These are phyloP conservation scores for Mantamonas sphyraenae DNA, from an alignment of 78 protist genomes.

Conservation along the genomic window DNA sequence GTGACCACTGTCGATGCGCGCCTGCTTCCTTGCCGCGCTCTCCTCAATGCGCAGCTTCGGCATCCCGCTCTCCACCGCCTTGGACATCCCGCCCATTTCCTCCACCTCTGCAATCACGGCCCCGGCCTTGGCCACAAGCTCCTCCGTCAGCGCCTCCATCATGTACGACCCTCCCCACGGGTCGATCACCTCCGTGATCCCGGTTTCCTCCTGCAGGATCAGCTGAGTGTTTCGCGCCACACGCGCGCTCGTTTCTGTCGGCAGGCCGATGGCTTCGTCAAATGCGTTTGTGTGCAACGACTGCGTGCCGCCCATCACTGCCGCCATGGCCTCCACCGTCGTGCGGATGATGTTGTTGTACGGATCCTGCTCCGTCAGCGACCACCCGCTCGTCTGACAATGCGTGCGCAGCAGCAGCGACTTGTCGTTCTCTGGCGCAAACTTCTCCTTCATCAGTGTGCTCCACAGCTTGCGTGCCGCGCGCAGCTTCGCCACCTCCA, in stretches of 20 bases:
- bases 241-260: constrained; percentile 84
- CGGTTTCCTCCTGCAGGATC: constrained; percentile 77
- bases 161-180: constrained; percentile 94
- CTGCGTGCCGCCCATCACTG: constrained; percentile 95
- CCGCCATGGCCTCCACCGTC: constrained; percentile 97
- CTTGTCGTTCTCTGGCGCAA: constrained; percentile 71
- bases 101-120: constrained; percentile 42
- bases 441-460: constrained; percentile 58
- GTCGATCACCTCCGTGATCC: constrained; percentile 75
- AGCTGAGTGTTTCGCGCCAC: constrained; percentile 96
- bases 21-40: constrained; percentile 86
- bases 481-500: constrained; percentile 93
- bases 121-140: constrained; percentile 31
- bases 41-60: constrained; percentile 94
- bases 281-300: constrained; percentile 84
- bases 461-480: constrained; percentile 97
- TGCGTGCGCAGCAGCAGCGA: constrained; percentile 92
- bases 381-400: constrained; percentile 93
- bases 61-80: constrained; percentile 64
- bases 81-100: constrained; percentile 39
- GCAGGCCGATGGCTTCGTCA: constrained; percentile 94
- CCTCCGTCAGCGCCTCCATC: constrained; percentile 88
- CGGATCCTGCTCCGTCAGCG: constrained; percentile 93
- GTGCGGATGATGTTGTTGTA: constrained; percentile 93
- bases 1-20: constrained; percentile 80